These are phyloP conservation scores for Physaria fendleri DNA, from an alignment of 345 rosid species.

Conservation along the genomic window DNA sequence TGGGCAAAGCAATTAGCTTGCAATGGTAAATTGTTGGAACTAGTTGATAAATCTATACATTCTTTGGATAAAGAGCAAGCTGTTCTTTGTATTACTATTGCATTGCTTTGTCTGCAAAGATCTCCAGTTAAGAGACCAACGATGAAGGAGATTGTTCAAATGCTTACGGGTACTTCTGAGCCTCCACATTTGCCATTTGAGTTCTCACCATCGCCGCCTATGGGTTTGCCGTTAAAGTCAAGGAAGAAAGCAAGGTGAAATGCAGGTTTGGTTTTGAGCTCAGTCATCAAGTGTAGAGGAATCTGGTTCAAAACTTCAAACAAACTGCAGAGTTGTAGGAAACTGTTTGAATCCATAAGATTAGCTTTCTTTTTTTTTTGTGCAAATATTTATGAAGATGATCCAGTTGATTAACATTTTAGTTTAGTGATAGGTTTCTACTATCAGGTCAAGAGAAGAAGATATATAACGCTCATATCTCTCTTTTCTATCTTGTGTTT, in stretches of 20 bases:
- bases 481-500: too few relatives aligned
- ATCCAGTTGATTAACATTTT: not conserved
- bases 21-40: constrained; percentile 59
- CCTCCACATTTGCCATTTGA: constrained; percentile 70
- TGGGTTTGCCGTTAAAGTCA: constrained; percentile 50
- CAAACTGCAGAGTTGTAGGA: not conserved
- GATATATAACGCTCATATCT: too few relatives aligned
- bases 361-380: too few relatives aligned
- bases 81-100: constrained; percentile 62
- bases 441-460: too few relatives aligned
- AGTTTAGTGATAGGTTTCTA: too few relatives aligned
- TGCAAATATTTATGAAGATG: constrained; percentile 16
- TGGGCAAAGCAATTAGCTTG: constrained; percentile 75
- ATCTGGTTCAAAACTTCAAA: not conserved
- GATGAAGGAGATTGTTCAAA: constrained; percentile 58
- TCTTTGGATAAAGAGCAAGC: constrained; percentile 57
- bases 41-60: constrained; percentile 56
- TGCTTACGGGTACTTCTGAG: constrained; percentile 61
- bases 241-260: constrained; percentile 42
- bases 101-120: constrained; percentile 63
- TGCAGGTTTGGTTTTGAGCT: constrained; percentile 1
- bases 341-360: constrained; percentile 10
- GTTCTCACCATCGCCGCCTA: constrained; percentile 72
- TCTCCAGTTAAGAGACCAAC: constrained; percentile 61
- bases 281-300: constrained; percentile 36